Evolutionary conservation across 345 rosid species (phyloP), one percentile per base, ranked within the genome.

Genomic region (Gynandropsis gynandra): DNA sequence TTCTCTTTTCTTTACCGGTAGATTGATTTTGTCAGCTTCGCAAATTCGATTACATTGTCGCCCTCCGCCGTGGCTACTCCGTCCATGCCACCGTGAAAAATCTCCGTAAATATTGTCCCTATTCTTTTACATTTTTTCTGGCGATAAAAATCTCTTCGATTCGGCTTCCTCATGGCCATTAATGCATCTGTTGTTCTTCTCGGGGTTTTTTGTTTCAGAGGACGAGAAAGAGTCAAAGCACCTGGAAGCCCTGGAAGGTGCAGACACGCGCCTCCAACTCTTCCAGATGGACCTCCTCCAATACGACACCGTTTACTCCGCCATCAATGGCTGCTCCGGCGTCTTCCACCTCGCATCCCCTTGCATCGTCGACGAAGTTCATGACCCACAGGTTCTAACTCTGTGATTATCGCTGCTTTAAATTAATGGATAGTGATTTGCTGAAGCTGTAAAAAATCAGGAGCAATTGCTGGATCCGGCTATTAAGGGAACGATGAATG

Each of bases 261-360:
- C 96, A 0, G 70, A 74, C 38, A 67, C 80, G 58, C 86, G 84
- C 38, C 96, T 92, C 70, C 86, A 74, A 47, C 82, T 92, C 54
- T 77, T 66, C 75, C 87, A 83, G 65, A 84, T 92, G 55, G 93
- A 87, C 61, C 89, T 92, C 62, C 85, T 87, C 11, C 72, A 85
- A 42, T 82, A 80, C 63, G 85, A 77, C 35, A 77, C 93, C 16
- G 67, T 92, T 52, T 54, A 54, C 47, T 65, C 89, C 35, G 81
- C 95, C 4, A 54, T 84, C 69, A 50, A 40, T 19, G 89, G 89
- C 39, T 92, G 96, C 40, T 31, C 65, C 36, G 96, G 96, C 16
- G 86, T 87, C 29, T 87, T 92, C 75, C 96, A 92, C 67, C 77
- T 92, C 24, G 98, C 98, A 20, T 87, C 89, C 50, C 96, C 98